Base-by-base conservation (phyloP, 2,329 filamentous ascomycete genomes). In the Exserohilum turcica region DNA sequence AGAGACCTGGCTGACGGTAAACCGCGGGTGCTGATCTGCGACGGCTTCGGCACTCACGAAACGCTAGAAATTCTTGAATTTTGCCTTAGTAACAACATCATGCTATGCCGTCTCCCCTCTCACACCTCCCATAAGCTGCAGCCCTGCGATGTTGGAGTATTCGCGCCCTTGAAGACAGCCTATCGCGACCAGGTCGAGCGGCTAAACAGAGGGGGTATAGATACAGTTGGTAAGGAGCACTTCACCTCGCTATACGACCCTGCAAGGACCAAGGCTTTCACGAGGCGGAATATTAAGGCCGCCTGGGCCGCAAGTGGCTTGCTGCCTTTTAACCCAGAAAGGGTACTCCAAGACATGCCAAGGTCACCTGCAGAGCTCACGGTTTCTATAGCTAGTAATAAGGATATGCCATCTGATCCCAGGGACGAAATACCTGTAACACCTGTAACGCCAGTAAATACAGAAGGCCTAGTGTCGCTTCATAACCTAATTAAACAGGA, bases 271-370 rank as follows among this genome's bases (percentile, higher is more conserved):
- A 58, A 18, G 36, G 68, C 63, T n/a, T 52, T 70, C 6, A 70
- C 61, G 5, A 19, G 27, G 19, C 69, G 56, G 54, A 75, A 74
- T 48, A 73, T 74, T 47, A 56, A 40, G 10, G 46, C 64, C 16
- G 67, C 56, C 2, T 73, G 44, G 57, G 55, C 62, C 46, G 65
- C 55, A 32, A 60, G 53, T 48, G 60, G 69, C 29, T 56, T 70
- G 24, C 65, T 60, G 35, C 69, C 60, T n/a, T 71, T 71, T 43
- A 70, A 72, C 53, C 66, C 56, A 60, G 39, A 69, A 16, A 70
- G 60, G 56, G 70, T 73, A 38, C 61, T 73, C 7, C 59, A 50
- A 57, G 49, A 57, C 56, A 65, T 64, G 15, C 65, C 54, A 19
- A 64, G 60, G 43, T 65, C 35, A 18, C n/a, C 35, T 37, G 16